phyloP scores from a whole-genome alignment of 2,329 filamentous ascomycete genomes.

The Leptoxyphium fumago region DNA sequence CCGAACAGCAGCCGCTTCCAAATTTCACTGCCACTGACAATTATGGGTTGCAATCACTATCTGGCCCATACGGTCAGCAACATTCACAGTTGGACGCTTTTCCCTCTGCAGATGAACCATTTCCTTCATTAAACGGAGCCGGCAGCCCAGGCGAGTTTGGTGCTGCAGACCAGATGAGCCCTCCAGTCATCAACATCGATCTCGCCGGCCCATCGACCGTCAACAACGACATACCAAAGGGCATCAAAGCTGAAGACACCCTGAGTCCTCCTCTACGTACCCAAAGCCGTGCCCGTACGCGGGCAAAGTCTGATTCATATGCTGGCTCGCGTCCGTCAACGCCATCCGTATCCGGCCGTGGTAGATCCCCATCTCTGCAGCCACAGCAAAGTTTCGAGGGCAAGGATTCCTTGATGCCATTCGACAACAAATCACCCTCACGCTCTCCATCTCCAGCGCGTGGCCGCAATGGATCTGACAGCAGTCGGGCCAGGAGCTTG shows the following conservation, averaged over 20 bases:
- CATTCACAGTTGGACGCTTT: slow-evolving; percentile 36
- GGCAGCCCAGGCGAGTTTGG: slow-evolving; percentile 42
- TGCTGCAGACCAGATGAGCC: slow-evolving; percentile 61
- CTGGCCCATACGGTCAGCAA: slow-evolving; percentile 15
- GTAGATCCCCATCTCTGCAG: slow-evolving; percentile 22
- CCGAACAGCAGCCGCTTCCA: slow-evolving; percentile 45
- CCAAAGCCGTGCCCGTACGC: slow-evolving; percentile 39
- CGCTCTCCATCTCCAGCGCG: slow-evolving; percentile 33
- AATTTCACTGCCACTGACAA: slow-evolving; percentile 30
- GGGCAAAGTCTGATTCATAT: slow-evolving; percentile 47
- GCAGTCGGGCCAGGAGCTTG: slow-evolving; percentile 32
- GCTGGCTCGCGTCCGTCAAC: slow-evolving; percentile 32
- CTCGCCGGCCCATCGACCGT: slow-evolving; percentile 61
- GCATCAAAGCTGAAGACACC: slow-evolving; percentile 50
- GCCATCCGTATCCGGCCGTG: slow-evolving; percentile 21
- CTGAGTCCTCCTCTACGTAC: slow-evolving; percentile 61
- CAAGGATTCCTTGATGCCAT: slow-evolving; percentile 28
- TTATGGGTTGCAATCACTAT: slow-evolving; percentile 32
- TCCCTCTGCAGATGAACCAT: slow-evolving; percentile 33
- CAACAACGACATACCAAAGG: slow-evolving; percentile 18
- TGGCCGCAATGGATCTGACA: slow-evolving; percentile 16
- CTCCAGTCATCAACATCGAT: slow-evolving; percentile 91
- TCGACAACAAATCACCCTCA: slow-evolving; percentile 22
- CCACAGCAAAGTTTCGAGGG: slow-evolving; percentile 8
- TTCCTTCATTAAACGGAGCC: slow-evolving; percentile 29